Conservation (phyloP, 2,329 filamentous ascomycete species). For the Cladobotryum mycophilum region DNA sequence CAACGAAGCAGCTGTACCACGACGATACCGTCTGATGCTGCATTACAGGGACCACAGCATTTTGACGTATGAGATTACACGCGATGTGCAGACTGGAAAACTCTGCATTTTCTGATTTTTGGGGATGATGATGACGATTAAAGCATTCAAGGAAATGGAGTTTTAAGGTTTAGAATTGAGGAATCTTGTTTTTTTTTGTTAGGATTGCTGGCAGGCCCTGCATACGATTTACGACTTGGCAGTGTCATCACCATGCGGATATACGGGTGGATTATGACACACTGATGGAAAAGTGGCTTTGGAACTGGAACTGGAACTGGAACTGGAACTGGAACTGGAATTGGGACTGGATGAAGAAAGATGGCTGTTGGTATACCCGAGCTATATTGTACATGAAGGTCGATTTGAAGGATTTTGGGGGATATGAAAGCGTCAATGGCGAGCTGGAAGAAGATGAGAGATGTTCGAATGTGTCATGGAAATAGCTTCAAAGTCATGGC, state of each 20-base stretch:
- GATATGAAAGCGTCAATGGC: too few species aligned
- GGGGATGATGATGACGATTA: background rate
- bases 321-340: background rate
- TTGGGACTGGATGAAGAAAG: background rate
- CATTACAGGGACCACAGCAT: slow-evolving; percentile 66
- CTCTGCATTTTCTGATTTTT: slow-evolving; percentile 29
- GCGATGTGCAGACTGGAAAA: slow-evolving; percentile 32
- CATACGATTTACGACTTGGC: too few species aligned
- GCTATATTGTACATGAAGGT: too few species aligned
- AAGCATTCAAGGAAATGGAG: background rate
- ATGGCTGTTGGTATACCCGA: background rate
- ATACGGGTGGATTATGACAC: too few species aligned
- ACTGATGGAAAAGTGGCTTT: background rate
- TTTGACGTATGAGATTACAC: slow-evolving; percentile 60
- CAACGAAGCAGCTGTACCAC: slow-evolving; percentile 23
- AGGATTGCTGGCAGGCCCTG: too few species aligned
- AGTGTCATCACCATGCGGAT: too few species aligned
- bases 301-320: background rate
- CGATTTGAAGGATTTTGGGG: too few species aligned
- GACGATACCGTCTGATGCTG: slow-evolving; percentile 61
- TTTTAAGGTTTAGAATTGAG: background rate
- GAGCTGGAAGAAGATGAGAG: too few species aligned
- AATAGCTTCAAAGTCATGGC: too few species aligned
- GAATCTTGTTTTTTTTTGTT: background rate
- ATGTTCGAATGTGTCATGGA: too few species aligned